Percentiles rank a stretch among this genome's conserved stretches.
These are phyloP conservation scores for Diaporthe longicolla DNA, from an alignment of 2,329 filamentous ascomycete genomes.

Conservation along the genomic window DNA sequence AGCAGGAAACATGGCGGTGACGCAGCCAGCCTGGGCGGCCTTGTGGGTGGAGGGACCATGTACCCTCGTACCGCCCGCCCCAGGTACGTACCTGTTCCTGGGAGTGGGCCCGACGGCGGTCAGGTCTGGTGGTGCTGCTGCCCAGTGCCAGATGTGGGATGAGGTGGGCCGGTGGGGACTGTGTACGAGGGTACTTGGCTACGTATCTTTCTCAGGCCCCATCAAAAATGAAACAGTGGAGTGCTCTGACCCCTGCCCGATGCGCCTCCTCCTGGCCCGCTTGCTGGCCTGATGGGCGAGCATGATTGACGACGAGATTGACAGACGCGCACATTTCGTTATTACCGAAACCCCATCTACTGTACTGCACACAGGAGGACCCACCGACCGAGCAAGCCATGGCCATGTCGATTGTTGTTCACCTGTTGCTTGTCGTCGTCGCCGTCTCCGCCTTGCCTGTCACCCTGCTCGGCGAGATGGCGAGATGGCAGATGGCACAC, in stretches of 20 bases:
- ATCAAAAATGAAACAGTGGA: slow-evolving; percentile 42
- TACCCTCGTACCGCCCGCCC: slow-evolving; percentile 16
- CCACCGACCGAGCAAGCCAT: slow-evolving; percentile 1
- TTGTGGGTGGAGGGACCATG: slow-evolving; percentile 23
- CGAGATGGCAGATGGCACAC: not conserved
- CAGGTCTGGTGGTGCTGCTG: slow-evolving; percentile 15
- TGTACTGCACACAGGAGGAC: slow-evolving; percentile 14
- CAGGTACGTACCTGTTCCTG: slow-evolving; percentile 38
- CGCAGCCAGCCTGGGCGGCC: slow-evolving; percentile 37
- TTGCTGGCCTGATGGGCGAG: slow-evolving; percentile 35
- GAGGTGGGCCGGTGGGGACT: slow-evolving; percentile 16
- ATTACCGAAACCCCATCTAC: slow-evolving; percentile 39
- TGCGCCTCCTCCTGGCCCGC: slow-evolving; percentile 33
- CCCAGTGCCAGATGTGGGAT: slow-evolving; percentile 30
- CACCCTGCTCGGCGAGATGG: not conserved
- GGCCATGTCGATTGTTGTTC: slow-evolving; percentile 18
- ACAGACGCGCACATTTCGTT: slow-evolving; percentile 40
- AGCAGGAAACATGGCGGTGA: slow-evolving; percentile 42
- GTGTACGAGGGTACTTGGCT: slow-evolving; percentile 14
- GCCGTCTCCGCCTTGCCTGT: slow-evolving; percentile 22
- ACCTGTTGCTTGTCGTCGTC: not conserved
- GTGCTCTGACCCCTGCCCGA: slow-evolving; percentile 31
- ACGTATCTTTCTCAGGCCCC: not conserved
- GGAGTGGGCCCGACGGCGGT: slow-evolving; percentile 27
- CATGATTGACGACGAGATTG: slow-evolving; percentile 36